These are phyloP conservation scores for Chamaecyparis obtusa DNA, from an alignment of 75 land plant genomes.

Conservation along the genomic window DNA sequence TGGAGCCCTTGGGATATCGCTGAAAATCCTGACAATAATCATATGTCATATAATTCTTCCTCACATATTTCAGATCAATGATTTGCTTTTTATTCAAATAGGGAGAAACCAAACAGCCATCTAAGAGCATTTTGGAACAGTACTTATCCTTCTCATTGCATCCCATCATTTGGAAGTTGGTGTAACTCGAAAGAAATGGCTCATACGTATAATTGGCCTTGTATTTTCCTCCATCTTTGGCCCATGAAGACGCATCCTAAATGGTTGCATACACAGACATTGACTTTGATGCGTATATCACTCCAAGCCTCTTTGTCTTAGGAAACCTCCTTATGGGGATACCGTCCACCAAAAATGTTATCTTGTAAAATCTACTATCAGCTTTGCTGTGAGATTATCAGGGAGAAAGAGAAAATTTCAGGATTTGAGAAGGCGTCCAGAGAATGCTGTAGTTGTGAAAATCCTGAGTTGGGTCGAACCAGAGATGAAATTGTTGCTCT, in stretches of 20 bases:
- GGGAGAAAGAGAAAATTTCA: slow-evolving; percentile 6
- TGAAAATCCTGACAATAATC: slow-evolving; percentile 2
- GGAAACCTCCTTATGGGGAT: slow-evolving; percentile 31
- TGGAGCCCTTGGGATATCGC: slow-evolving; percentile 12
- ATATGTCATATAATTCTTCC: slow-evolving; percentile 2
- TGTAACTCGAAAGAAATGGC: too few species aligned
- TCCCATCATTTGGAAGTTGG: neutral
- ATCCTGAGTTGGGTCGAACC: too few species aligned
- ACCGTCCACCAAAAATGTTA: slow-evolving; percentile 22
- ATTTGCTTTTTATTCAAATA: neutral
- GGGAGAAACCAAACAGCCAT: neutral
- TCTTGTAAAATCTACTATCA: neutral
- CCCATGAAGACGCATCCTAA: too few species aligned
- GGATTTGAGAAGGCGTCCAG: slow-evolving; percentile 38
- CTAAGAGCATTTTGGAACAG: neutral
- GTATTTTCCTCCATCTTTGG: too few species aligned
- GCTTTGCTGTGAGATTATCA: neutral
- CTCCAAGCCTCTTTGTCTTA: slow-evolving; percentile 1
- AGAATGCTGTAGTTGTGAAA: slow-evolving; percentile 1
- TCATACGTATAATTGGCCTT: too few species aligned
- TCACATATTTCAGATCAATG: neutral
- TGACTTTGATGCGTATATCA: too few species aligned
- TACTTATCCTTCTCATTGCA: neutral
- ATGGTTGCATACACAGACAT: too few species aligned
- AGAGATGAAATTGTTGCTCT: too few species aligned